Evolutionary conservation across 2,329 filamentous ascomycete species (phyloP), one percentile per base, ranked within the genome.

Genomic region (Xylaria sp.): DNA sequence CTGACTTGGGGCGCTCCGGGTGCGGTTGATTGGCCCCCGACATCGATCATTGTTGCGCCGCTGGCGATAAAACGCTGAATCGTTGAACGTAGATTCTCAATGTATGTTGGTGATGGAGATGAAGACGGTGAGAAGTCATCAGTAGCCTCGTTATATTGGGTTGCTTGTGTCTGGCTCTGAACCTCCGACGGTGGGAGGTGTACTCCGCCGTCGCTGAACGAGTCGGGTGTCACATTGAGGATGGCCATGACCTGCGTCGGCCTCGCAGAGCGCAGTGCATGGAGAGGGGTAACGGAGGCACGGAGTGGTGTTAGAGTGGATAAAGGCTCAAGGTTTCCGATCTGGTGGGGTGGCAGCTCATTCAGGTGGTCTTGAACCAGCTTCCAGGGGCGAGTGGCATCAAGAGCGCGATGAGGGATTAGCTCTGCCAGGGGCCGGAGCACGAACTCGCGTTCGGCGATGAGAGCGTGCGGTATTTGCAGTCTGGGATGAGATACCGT

Each of bases 181-280:
- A 56, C 20, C 20, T 60, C 31, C 56, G 40, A 36, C 4, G 56
- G 36, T 4, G 63, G 82, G 81, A 66, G 46, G 79, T 94, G 87
- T 9, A 84, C 76, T 9, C 94, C 94, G 62, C 94, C 95, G 77
- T 98, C 94, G 0, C 95, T 98, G 83, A 99, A 99, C 10, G 95
- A 98, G 81, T 99, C 95, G 0, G 95, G 95, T 0, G 96, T 98
- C 61, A 97, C 83, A 80, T 99, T 99, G 54, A 98, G 85, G 71
- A 99, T 97, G 63, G 92, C 93, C 96, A 99, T 99, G 73, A 97
- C 82, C 54, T 89, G 88, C 0, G 95, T 97, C 62, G 83, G 84
- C 57, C 90, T 87, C 54, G 85, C 83, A 6, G 85, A 81, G 38
- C 83, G 81, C 36, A 89, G 81, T 20, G 92, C 85, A 59, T 88